Evolutionary conservation across 2,329 filamentous ascomycete species (phyloP), one percentile per base, ranked within the genome.

Genomic region (Clonostachys rosea): DNA sequence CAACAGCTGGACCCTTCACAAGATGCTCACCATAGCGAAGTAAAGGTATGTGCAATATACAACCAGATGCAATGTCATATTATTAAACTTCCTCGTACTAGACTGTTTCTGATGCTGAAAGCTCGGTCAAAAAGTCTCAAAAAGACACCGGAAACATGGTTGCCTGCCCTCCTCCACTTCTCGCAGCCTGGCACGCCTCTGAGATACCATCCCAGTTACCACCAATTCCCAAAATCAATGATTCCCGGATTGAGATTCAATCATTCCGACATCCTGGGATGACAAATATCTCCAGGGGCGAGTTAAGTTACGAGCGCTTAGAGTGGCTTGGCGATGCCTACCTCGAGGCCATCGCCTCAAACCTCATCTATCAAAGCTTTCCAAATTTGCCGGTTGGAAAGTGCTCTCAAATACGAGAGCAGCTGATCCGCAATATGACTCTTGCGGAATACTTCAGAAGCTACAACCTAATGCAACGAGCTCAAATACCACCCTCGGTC

Each of bases 271-370:
- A 92, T 56, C 69, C 75, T 2, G 82, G 80, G 2, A 59, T 11
- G 24, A 9, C 9, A 30, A 30, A 30, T 30, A 30, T 30, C 12
- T 24, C 40, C n/a, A 58, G 57, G 5, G 30, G 47, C 5, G 51
- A 49, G 2, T 55, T 59, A 24, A 66, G 64, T 57, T 96, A 96
- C 64, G 91, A 96, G 59, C 80, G 82, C 16, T 79, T 96, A 7
- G 92, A 97, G 65, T 91, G 92, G 69, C 75, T 96, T 8, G 92
- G 92, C 7, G 92, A 97, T 62, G 86, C 89, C 17, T 92, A 92
- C 56, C 73, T 95, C 45, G 87, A 95, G 59, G 68, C 91, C 45
- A 82, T 91, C 42, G 81, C 91, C 6, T 84, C 87, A 0, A 78
- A 82, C 16, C 75, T 95, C 45, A 87, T 97, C 50, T 89, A 83